A percentile compares a stretch with the other conserved stretches of the same genome.
Conservation (phyloP, 2,329 filamentous ascomycete species). For the Beauveria bassiana region DNA sequence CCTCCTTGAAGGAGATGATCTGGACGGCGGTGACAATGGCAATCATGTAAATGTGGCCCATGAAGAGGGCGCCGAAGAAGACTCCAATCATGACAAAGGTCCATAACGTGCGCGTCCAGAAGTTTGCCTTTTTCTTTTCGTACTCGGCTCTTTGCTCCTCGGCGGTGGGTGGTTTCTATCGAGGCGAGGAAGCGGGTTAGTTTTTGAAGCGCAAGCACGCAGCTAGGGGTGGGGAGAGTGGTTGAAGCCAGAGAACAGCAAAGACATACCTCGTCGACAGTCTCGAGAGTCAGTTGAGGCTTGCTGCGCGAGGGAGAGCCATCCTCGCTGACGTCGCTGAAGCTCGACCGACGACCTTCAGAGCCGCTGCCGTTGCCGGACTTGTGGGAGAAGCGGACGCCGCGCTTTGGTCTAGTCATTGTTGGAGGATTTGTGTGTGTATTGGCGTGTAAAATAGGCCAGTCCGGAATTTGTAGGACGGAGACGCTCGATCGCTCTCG, state of each 20-base stretch:
- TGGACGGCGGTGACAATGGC: constrained; percentile 87
- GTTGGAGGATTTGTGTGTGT: not conserved
- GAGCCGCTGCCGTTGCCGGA: constrained; percentile 36
- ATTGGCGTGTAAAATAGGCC: not conserved
- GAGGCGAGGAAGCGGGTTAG: not conserved
- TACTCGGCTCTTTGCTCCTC: constrained; percentile 57
- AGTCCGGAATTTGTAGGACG: not conserved
- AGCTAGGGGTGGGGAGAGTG: not conserved
- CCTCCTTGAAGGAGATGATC: constrained; percentile 97
- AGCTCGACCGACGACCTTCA: constrained; percentile 58
- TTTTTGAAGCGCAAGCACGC: constrained; percentile 14
- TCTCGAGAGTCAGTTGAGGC: constrained; percentile 21
- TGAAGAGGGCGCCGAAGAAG: constrained; percentile 90
- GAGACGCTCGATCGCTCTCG: not conserved
- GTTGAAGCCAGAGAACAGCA: not conserved
- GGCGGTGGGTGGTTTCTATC: constrained; percentile 34
- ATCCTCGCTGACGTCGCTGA: constrained; percentile 61
- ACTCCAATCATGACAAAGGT: constrained; percentile 92
- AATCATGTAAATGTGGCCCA: constrained; percentile 96
- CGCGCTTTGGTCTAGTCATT: constrained; percentile 37
- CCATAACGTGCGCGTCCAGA: constrained; percentile 95
- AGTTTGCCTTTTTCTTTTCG: constrained; percentile 98
- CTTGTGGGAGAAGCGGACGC: constrained; percentile 48
- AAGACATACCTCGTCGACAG: constrained; percentile 27
- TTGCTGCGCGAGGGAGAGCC: constrained; percentile 26